Percentiles rank a stretch among this genome's conserved stretches.
Conservation (phyloP, 2,329 filamentous ascomycete genomes). For the Colletotrichum chrysophilum region DNA sequence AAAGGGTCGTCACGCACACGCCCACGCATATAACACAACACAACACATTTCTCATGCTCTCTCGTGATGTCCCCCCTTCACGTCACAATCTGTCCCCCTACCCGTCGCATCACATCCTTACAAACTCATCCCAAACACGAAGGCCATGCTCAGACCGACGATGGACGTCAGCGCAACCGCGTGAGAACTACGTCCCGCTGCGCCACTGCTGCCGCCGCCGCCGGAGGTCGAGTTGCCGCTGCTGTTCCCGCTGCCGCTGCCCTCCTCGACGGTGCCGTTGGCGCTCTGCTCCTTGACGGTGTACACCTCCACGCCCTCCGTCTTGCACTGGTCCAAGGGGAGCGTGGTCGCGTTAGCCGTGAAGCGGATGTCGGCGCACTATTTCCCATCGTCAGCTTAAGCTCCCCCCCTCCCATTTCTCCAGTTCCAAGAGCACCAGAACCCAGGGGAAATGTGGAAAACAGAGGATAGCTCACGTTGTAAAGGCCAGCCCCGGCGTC, state of each 20-base stretch:
- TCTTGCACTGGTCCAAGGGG: slow-evolving; percentile 58
- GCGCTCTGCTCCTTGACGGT: slow-evolving; percentile 33
- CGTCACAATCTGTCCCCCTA: neutral
- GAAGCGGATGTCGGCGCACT: slow-evolving; percentile 80
- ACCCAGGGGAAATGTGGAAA: too few species aligned
- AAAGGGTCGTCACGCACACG: neutral
- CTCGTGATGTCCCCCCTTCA: neutral
- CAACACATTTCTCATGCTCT: slow-evolving; percentile 1
- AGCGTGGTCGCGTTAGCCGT: slow-evolving; percentile 53
- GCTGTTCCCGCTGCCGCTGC: slow-evolving; percentile 12
- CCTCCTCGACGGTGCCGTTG: slow-evolving; percentile 21
- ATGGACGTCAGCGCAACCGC: slow-evolving; percentile 36
- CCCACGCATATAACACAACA: neutral
- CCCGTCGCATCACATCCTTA: slow-evolving; percentile 22
- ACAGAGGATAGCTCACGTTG: slow-evolving; percentile 51
- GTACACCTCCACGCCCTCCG: slow-evolving; percentile 54
- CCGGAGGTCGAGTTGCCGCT: slow-evolving; percentile 7
- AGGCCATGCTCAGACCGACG: slow-evolving; percentile 41
- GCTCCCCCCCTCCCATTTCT: too few species aligned
- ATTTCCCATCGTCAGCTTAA: slow-evolving; percentile 17
- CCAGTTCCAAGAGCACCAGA: fast-evolving
- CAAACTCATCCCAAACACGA: slow-evolving; percentile 41
- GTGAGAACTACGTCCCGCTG: slow-evolving; percentile 22
- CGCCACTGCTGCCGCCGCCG: slow-evolving; percentile 14
- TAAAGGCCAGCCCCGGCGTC: slow-evolving; percentile 67